Base-by-base conservation (phyloP, 768 basidiomycete genomes). In the Termitomyces sp. region DNA sequence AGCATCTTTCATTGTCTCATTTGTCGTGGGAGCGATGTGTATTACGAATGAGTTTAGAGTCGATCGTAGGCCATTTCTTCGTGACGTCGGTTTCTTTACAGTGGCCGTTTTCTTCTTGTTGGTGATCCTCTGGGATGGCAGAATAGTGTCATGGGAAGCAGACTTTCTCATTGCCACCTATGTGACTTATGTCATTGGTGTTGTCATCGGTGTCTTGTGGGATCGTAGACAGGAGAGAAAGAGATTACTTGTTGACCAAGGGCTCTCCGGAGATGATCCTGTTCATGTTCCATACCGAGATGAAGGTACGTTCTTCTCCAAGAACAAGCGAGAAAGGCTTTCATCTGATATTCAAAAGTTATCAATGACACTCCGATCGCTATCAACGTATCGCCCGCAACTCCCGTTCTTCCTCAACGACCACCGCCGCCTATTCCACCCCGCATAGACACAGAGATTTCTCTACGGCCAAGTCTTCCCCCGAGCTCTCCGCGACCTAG, bases 11-110 rank as follows among this genome's bases (percentile, higher is more conserved):
- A 95, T 99, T 71, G 87, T 92, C 22, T 93, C 93, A 2, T 93
- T 94, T 65, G 97, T 99, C 24, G 96, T 93, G 13, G 97, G 97
- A 8, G 88, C 90, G n/a, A 96, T 99, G 88, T 94, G 92, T 64
- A 86, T 98, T 71, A 94, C 98, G 72, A 90, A 89, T 57, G 95
- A 96, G 0, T 99, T 99, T 73, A 82, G 84, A 63, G 94, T 98
- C 29, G 77, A 87, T 34, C 84, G 78, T 0, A 75, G 78, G 18
- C 87, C 91, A 0, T 99, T 98, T 75, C 72, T 98, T 12, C 88
- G 97, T 39, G 97, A 99, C 70, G 90, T 96, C 33, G 87, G 91
- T 5, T 98, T 98, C 79, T 98, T 98, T 73, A 85, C 90, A n/a
- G 65, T 83, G 10, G 89, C 96, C 0, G 85, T 98, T 42, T 54